Base-by-base conservation (phyloP, 176 grass and related monocot species). In the Oropetium thomaeum region DNA sequence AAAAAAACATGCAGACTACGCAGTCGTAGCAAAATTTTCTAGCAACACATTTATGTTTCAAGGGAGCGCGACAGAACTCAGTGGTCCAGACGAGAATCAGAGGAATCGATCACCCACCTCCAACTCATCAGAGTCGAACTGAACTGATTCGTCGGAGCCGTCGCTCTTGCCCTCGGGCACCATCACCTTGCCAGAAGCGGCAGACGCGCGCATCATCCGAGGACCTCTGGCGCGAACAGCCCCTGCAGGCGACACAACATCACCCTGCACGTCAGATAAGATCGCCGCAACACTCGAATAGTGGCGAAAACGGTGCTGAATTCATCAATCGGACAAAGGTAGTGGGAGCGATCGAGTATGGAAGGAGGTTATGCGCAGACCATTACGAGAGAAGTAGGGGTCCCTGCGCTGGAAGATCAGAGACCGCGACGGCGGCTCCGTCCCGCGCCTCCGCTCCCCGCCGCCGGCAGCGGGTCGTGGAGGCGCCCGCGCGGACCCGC, bases 151-250 rank as follows among this genome's bases (percentile, higher is more conserved):
- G 1, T 74, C 59, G 14, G 82, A 83, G 16, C 81, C 85, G 38
- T 82, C 88, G n/a, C 62, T 87, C 72, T 86, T 79, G 26, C 82
- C 83, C 39, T 82, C 83, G 6, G 94, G 83, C 79, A 91, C 78
- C 57, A 89, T 79, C 83, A 85, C 86, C 74, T 87, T 73, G 58
- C 83, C 34, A 7, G 83, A 85, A 33, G 82, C 51, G 16, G 49
- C 65, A 10, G 74, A 82, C 28, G 60, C 60, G 37, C 67, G 31
- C 68, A 82, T 73, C 68, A 82, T 73, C 28, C 69, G 28, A 14
- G 47, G 58, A 66, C 53, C 29, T 33, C 55, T 79, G 54, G 58
- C 61, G 68, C 57, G n/a, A 78, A 77, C 76, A 73, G 68, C 60
- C 49, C 78, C 71, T 85, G 38, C 63, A 74, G 8, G 27, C 84